Percentiles rank a stretch among this genome's conserved stretches.
phyloP scores from a whole-genome alignment of 164 flowering plant genomes.

The Taxillus chinensis region DNA sequence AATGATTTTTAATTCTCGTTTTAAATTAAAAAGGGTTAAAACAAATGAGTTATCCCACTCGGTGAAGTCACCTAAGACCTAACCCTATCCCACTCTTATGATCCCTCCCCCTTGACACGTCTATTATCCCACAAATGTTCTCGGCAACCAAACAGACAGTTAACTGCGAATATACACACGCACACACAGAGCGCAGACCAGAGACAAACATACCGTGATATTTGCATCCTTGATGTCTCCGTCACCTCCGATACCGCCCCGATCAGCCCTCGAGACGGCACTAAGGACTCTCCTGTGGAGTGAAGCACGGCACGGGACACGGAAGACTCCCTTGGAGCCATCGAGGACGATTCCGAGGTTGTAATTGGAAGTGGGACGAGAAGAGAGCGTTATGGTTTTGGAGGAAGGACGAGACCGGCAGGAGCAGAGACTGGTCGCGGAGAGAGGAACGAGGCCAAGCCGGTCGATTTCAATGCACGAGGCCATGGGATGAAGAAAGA shows the following conservation, averaged over 20 bases:
- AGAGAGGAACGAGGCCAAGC: conserved; percentile 20
- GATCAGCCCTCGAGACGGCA: conserved; percentile 36
- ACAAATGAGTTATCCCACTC: no score
- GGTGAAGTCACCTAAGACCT: no score
- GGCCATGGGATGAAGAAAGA: conserved; percentile 15
- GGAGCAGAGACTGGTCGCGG: conserved; percentile 22
- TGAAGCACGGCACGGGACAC: conserved; percentile 4
- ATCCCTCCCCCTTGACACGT: no score
- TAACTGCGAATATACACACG: not conserved
- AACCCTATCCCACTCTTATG: no score
- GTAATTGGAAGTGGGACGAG: conserved; percentile 14
- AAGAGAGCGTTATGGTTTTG: conserved; percentile 13
- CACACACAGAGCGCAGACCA: not conserved
- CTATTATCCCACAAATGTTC: not conserved
- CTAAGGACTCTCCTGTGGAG: conserved; percentile 12
- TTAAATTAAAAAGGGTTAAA: no score
- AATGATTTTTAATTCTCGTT: no score
- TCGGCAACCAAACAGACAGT: not conserved
- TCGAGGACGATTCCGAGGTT: conserved; percentile 14
- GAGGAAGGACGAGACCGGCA: conserved; percentile 24
- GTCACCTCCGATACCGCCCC: conserved; percentile 20
- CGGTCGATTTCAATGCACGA: conserved; percentile 22
- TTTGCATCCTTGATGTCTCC: conserved; percentile 27
- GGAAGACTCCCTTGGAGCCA: conserved; percentile 6
- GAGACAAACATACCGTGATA: not conserved